Conservation (phyloP, 352 stramenopile species). For the Discostella stelligera region DNA sequence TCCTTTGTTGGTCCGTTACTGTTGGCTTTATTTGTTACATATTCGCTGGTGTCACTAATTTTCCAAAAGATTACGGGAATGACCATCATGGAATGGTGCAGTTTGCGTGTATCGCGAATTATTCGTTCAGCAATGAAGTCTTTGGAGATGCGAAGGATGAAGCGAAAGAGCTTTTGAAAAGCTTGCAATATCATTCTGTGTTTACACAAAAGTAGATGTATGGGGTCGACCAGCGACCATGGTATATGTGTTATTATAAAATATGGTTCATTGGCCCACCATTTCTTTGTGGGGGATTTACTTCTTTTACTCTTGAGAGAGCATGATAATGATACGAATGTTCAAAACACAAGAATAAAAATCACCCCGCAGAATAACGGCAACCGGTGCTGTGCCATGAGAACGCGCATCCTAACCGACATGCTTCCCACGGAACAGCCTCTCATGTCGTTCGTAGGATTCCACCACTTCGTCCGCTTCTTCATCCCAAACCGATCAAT, state of each 20-base stretch:
- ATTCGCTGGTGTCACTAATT: slow-evolving; percentile 40
- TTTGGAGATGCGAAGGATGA: not conserved
- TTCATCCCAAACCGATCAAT: too few relatives aligned
- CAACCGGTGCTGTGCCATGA: not conserved
- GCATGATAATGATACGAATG: not conserved
- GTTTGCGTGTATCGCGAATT: slow-evolving; percentile 5
- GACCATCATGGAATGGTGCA: slow-evolving; percentile 52
- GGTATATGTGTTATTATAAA: not conserved
- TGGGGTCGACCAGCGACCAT: not conserved
- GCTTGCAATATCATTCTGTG: not conserved
- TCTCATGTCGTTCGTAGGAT: too few relatives aligned
- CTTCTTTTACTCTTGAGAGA: not conserved
- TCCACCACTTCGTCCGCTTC: too few relatives aligned
- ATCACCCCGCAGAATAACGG: not conserved
- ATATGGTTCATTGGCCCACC: not conserved
- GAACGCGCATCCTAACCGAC: not conserved
- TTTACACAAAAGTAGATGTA: not conserved
- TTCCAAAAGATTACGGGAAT: slow-evolving; percentile 55
- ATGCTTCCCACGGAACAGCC: too few relatives aligned
- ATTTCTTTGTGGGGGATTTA: too few relatives aligned
- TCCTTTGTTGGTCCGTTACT: slow-evolving; percentile 49
- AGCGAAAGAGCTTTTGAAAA: not conserved
- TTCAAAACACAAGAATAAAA: not conserved
- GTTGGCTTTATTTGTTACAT: slow-evolving; percentile 50
- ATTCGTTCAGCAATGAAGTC: not conserved